phyloP scores from a whole-genome alignment of 441 rosid species.

The Aquilaria agallochum region DNA sequence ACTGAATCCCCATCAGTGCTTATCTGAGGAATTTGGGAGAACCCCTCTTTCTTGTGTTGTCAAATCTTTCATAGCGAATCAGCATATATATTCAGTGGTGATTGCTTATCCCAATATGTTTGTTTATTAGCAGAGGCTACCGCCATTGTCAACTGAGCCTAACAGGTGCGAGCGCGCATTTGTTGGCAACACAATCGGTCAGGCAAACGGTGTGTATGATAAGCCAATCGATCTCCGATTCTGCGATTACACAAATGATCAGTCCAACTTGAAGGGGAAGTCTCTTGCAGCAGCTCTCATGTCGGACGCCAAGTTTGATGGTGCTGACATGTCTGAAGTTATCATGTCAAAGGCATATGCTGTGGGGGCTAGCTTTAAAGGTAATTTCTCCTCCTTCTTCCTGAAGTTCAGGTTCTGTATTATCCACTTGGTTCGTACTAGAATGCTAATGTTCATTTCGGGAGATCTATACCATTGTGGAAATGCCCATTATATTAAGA shows the following conservation, averaged over 20 bases:
- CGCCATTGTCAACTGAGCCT: slow-evolving; percentile 86
- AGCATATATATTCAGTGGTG: background rate
- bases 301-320: slow-evolving; percentile 94
- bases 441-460: background rate
- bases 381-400: slow-evolving; percentile 28
- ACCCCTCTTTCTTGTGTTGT: background rate
- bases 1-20: background rate
- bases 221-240: slow-evolving; percentile 92
- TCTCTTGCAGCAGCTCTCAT: slow-evolving; percentile 90
- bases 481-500: too few species aligned
- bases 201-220: slow-evolving; percentile 94
- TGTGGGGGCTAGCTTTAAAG: slow-evolving; percentile 91
- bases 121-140: slow-evolving; percentile 62
- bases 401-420: background rate
- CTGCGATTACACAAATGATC: slow-evolving; percentile 79
- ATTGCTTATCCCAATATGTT: slow-evolving; percentile 15
- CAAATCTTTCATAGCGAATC: background rate
- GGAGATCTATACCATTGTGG: too few species aligned
- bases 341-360: slow-evolving; percentile 98
- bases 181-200: slow-evolving; percentile 91
- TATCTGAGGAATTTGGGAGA: background rate
- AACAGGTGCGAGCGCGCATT: slow-evolving; percentile 80
- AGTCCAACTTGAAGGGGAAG: slow-evolving; percentile 84
- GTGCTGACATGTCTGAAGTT: slow-evolving; percentile 92
- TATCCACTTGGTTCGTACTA: background rate